phyloP scores from a whole-genome alignment of 345 rosid species.

The Turnera subulata region DNA sequence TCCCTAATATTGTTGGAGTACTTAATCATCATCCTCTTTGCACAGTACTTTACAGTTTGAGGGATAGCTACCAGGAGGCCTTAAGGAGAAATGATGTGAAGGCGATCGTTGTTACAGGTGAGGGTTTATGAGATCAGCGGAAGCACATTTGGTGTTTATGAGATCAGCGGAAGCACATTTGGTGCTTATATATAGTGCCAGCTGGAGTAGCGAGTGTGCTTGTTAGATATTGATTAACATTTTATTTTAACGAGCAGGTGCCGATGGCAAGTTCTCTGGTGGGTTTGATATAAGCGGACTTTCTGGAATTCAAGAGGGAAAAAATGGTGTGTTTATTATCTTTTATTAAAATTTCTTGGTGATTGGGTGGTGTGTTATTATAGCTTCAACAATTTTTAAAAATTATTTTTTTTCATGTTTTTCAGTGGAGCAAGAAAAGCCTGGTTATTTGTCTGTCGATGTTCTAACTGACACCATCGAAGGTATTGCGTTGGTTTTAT shows the following conservation, averaged over 20 bases:
- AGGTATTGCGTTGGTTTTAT: slow-evolving; percentile 42
- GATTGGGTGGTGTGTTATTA: slow-evolving; percentile 6
- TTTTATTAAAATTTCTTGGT: background rate
- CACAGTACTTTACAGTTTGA: slow-evolving; percentile 70
- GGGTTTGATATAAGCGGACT: slow-evolving; percentile 88
- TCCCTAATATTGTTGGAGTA: no score
- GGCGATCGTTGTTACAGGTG: slow-evolving; percentile 90
- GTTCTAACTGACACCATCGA: slow-evolving; percentile 60
- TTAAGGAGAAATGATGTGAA: slow-evolving; percentile 80
- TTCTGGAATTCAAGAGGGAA: slow-evolving; percentile 57
- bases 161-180: no score
- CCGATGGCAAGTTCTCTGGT: slow-evolving; percentile 91
- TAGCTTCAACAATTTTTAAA: slow-evolving; percentile 4
- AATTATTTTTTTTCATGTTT: slow-evolving; percentile 12
- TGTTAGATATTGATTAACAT: slow-evolving; percentile 9
- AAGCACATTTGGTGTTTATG: background rate
- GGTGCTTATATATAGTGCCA: background rate
- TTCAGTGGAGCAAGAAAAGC: slow-evolving; percentile 56
- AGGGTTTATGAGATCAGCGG: slow-evolving; percentile 1
- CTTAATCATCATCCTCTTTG: slow-evolving; percentile 5
- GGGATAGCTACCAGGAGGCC: slow-evolving; percentile 71
- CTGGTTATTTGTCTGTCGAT: slow-evolving; percentile 61
- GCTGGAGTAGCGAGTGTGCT: background rate
- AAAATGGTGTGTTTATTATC: slow-evolving; percentile 32
- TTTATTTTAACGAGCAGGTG: slow-evolving; percentile 45